Evolutionary conservation across 768 basidiomycete species (phyloP).

Genomic region (Pleurotus giganteus): DNA sequence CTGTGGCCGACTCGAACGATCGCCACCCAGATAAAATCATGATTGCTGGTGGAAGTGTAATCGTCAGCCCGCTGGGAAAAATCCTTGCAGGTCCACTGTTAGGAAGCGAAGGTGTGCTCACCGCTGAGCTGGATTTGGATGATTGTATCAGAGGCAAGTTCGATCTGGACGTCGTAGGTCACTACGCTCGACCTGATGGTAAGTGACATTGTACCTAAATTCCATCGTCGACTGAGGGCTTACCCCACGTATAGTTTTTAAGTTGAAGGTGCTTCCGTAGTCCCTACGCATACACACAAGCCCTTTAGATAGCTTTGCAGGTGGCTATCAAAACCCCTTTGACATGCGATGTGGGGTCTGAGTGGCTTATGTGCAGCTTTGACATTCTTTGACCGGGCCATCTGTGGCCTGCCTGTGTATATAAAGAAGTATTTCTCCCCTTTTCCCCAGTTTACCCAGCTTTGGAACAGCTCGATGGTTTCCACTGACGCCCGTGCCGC

Average conservation of each 20-base stretch:
- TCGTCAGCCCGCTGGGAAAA: slow-evolving; percentile 54
- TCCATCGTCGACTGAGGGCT: neutral
- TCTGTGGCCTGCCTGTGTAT: too few relatives aligned
- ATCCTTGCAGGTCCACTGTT: slow-evolving; percentile 60
- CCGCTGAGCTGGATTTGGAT: slow-evolving; percentile 57
- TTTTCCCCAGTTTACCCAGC: too few relatives aligned
- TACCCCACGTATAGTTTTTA: neutral
- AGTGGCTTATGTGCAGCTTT: too few relatives aligned
- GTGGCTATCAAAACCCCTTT: too few relatives aligned
- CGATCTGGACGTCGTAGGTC: slow-evolving; percentile 60
- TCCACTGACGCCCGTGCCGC: slow-evolving; percentile 12
- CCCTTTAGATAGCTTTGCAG: too few relatives aligned
- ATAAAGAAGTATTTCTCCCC: too few relatives aligned
- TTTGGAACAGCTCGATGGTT: neutral
- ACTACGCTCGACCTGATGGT: slow-evolving; percentile 62
- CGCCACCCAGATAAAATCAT: slow-evolving; percentile 47
- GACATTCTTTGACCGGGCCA: too few relatives aligned
- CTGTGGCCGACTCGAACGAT: slow-evolving; percentile 34
- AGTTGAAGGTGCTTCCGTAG: slow-evolving; percentile 8
- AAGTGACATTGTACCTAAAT: slow-evolving; percentile 16
- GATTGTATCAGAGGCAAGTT: slow-evolving; percentile 57
- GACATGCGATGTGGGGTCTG: too few relatives aligned
- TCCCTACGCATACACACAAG: too few relatives aligned
- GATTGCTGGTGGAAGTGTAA: slow-evolving; percentile 62
- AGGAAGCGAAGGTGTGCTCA: slow-evolving; percentile 49